Conservation (phyloP, 768 basidiomycete genomes). For the Dictyophora rubrovolvata region DNA sequence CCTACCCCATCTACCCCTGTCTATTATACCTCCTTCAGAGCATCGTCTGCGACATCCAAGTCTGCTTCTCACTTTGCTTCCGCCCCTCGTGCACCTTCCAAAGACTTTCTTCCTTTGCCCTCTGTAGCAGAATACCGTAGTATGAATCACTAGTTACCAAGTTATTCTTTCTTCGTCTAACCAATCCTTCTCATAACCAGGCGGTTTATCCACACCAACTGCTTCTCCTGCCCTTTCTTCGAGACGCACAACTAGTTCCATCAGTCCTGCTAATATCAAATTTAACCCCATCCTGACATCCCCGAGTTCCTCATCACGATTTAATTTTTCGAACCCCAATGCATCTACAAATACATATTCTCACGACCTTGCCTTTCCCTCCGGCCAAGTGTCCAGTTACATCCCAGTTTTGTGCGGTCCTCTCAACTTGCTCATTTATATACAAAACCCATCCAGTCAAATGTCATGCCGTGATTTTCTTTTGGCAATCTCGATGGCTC, state of each 20-base stretch:
- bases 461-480: background rate
- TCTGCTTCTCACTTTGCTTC: background rate
- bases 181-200: background rate
- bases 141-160: background rate
- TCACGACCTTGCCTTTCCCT: background rate
- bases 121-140: background rate
- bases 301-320: background rate
- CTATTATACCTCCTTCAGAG: background rate
- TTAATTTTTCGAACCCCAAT: background rate
- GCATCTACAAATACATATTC: background rate
- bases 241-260: background rate
- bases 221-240: background rate
- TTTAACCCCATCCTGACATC: background rate
- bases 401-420: background rate
- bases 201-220: background rate
- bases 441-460: background rate
- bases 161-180: background rate
- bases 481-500: background rate
- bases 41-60: background rate
- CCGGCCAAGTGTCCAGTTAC: background rate
- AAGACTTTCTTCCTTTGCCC: background rate
- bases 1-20: background rate
- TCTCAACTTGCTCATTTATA: background rate
- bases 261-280: background rate
- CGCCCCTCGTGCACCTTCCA: background rate